A percentile compares a stretch with the other conserved stretches of the same genome.
These are phyloP conservation scores for Fusarium fujikuroi DNA, from an alignment of 2,329 filamentous ascomycete genomes.

Conservation along the genomic window DNA sequence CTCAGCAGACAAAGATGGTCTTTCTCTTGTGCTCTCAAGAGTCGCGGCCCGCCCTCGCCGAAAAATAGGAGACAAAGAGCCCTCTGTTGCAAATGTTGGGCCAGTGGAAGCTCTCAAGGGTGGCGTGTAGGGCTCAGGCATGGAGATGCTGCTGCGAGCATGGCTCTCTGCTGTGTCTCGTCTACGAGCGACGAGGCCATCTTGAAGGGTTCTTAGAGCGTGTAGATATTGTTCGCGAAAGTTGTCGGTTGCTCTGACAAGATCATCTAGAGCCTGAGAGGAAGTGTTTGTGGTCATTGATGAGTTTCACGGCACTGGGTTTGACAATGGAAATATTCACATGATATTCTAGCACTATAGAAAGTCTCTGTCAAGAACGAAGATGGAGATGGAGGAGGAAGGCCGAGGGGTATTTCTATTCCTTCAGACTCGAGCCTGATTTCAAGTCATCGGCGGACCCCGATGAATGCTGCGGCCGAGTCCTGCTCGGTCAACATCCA, in stretches of 20 bases:
- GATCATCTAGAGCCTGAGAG: conserved; percentile 48
- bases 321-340: conserved; percentile 8
- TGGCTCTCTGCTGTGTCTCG: conserved; percentile 38
- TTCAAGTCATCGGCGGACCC: conserved; percentile 30
- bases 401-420: conserved; percentile 34
- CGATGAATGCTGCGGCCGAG: conserved; percentile 43
- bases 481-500: conserved; percentile 37
- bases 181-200: conserved; percentile 37
- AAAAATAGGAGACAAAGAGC: conserved; percentile 15
- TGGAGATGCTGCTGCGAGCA: conserved; percentile 1
- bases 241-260: conserved; percentile 48
- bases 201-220: conserved; percentile 45
- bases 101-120: conserved; percentile 42
- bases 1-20: conserved; percentile 40
- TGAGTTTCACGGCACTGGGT: conserved; percentile 19
- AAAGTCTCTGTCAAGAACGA: not conserved
- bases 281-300: conserved; percentile 34
- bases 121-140: conserved; percentile 35
- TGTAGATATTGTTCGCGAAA: conserved; percentile 51
- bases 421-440: conserved; percentile 13
- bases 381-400: conserved; percentile 1
- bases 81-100: conserved; percentile 38
- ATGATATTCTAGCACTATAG: conserved; percentile 7
- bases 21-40: conserved; percentile 43
- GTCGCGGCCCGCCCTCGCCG: conserved; percentile 46